Evolutionary conservation across 768 basidiomycete species (phyloP).

Genomic region (Rhodotorula sphaerocarpa): DNA sequence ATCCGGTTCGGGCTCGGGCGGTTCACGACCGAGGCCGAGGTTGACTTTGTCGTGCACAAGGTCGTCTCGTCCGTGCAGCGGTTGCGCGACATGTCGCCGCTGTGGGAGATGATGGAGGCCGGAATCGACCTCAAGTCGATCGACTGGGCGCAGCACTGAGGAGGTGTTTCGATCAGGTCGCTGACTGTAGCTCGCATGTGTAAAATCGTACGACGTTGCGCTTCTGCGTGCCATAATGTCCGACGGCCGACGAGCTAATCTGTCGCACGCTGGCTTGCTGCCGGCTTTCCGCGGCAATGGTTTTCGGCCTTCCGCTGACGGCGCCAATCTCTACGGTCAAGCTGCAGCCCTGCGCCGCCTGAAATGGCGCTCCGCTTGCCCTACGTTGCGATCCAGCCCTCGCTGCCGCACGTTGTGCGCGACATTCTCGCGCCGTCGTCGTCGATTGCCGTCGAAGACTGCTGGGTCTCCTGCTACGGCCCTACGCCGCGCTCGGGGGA

Average conservation of each 20-base stretch:
- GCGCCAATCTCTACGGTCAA: too few relatives aligned
- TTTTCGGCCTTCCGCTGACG: too few relatives aligned
- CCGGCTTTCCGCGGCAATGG: too few relatives aligned
- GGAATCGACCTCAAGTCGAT: conserved; percentile 69
- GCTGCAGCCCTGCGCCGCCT: too few relatives aligned
- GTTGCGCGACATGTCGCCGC: conserved; percentile 90
- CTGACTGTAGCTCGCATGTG: too few relatives aligned
- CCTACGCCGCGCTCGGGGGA: conserved; percentile 40
- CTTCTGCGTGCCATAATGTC: too few relatives aligned
- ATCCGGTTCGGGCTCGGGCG: conserved; percentile 95
- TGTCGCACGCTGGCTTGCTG: too few relatives aligned
- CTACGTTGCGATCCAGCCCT: conserved; percentile 15
- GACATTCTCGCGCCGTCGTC: background rate
- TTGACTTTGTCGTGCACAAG: conserved; percentile 84
- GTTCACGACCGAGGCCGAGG: conserved; percentile 93
- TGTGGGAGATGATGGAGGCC: conserved; percentile 99
- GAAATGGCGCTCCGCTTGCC: too few relatives aligned
- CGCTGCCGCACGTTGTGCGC: background rate
- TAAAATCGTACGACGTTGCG: too few relatives aligned
- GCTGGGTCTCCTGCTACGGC: conserved; percentile 67
- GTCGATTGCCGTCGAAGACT: conserved; percentile 47
- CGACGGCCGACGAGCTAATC: too few relatives aligned
- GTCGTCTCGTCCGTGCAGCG: conserved; percentile 73
- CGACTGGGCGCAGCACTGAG: background rate
- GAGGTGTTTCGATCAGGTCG: too few relatives aligned